Percentiles rank a stretch among this genome's conserved stretches.
Evolutionary conservation across 208 protist genomes (phyloP).

Genomic region (Leishmania amazonensis): DNA sequence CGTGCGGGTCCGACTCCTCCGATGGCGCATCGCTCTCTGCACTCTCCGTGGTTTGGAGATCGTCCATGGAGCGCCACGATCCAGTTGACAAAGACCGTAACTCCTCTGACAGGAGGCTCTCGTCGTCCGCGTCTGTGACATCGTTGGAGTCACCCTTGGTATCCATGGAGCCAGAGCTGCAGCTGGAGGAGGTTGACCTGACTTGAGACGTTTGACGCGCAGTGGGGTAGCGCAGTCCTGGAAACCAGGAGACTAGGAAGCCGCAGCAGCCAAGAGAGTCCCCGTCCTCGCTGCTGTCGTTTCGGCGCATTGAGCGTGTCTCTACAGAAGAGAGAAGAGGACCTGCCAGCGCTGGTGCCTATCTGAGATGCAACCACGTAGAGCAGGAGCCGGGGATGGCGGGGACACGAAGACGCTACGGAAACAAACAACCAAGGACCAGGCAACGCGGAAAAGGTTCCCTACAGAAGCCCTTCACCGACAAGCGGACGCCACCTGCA

Average conservation of each 20-base stretch:
- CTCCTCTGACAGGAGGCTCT: conserved; percentile 8
- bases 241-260: background rate
- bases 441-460: background rate
- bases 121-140: background rate
- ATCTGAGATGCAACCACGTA: background rate
- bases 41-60: background rate
- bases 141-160: background rate
- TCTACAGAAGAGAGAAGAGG: background rate
- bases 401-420: background rate
- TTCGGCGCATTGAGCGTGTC: background rate
- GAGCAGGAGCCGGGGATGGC: background rate
- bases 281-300: background rate
- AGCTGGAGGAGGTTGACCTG: background rate
- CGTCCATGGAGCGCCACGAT: background rate
- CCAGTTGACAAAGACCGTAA: background rate
- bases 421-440: background rate
- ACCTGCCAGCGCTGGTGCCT: background rate
- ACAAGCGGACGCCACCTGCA: background rate
- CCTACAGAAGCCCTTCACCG: background rate
- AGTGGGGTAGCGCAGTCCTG: background rate
- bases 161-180: background rate
- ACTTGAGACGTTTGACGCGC: background rate
- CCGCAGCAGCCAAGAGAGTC: background rate
- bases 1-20: conserved; percentile 20
- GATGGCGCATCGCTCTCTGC: conserved; percentile 11